These are phyloP conservation scores for Ceriops decandra DNA, from an alignment of 345 rosid genomes.

Conservation along the genomic window DNA sequence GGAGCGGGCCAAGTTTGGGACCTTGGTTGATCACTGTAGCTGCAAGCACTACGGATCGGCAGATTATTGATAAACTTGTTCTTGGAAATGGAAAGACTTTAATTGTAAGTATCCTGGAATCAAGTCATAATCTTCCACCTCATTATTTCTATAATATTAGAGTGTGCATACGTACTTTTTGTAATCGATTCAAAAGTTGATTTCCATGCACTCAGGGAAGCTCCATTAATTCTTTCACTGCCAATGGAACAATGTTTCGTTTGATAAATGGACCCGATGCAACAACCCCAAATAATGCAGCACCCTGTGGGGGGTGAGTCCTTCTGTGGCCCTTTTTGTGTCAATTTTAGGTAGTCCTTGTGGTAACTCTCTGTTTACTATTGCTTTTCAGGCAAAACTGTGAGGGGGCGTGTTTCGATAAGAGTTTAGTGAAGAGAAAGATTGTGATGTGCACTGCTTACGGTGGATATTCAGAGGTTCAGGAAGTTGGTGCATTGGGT, in stretches of 20 bases:
- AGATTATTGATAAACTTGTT: slow-evolving; percentile 17
- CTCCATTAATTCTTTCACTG: slow-evolving; percentile 8
- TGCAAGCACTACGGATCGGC: slow-evolving; percentile 30
- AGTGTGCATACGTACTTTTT: too few relatives aligned
- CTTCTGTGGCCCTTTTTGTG: not conserved
- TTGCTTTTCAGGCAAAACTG: not conserved
- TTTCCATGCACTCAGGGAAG: slow-evolving; percentile 1
- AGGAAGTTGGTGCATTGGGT: slow-evolving; percentile 17
- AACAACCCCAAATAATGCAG: not conserved
- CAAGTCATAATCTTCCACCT: too few relatives aligned
- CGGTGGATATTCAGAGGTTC: not conserved
- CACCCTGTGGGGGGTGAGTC: not conserved
- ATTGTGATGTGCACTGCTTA: slow-evolving; percentile 2
- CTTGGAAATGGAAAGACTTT: slow-evolving; percentile 22
- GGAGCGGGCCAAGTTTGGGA: slow-evolving; percentile 10
- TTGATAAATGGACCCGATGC: slow-evolving; percentile 7
- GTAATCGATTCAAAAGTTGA: too few relatives aligned
- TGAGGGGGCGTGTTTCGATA: not conserved
- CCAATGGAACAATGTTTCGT: slow-evolving; percentile 7
- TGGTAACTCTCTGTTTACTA: too few relatives aligned
- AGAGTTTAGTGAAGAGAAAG: slow-evolving; percentile 4
- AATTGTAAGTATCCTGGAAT: slow-evolving; percentile 12
- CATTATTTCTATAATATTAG: too few relatives aligned
- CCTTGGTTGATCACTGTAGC: slow-evolving; percentile 36
- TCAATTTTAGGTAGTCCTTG: not conserved